Evolutionary conservation across 2,329 filamentous ascomycete species (phyloP), one percentile per base, ranked within the genome.

Genomic region (Thyridium curvatum): DNA sequence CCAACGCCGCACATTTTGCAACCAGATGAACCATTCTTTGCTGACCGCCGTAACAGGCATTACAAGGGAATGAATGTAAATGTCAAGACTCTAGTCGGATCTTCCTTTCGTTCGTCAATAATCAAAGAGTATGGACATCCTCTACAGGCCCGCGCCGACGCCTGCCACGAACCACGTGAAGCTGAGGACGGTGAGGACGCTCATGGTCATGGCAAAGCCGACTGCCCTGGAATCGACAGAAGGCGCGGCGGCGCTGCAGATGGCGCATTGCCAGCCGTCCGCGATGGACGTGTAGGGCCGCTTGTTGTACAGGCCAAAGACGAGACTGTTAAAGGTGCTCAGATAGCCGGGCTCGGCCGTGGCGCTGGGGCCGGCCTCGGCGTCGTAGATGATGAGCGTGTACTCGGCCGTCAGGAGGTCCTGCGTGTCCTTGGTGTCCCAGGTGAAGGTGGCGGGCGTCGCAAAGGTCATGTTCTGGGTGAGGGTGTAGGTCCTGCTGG

Each of bases 101-200:
- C 21, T 26, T 26, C 21, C 21, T 26, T 26, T 10, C 21, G 21
- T 26, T 26, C 21, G 7, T 32, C 18, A 18, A 10, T 18, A 18
- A 41, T 41, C 4, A 21, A 35, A 35, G 15, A 38, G 41, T 37
- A 14, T 8, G 33, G 21, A 31, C 13, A 28, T 38, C 30, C 21
- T 26, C 10, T 42, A 59, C 17, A 54, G 17, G 21, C 49, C 41
- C 12, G 47, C 41, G 12, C 48, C 50, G 36, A 76, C 52, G 3
- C 77, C 76, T 17, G 65, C 65, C 30, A 80, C 74, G 48, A 82
- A 82, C 77, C 77, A 82, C 21, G 77, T 80, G 47, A 82, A 82
- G 53, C 72, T 77, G 21, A 75, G 46, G 4, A 82, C 61, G 2
- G 77, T 81, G 32, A 78, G 53, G 26, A 72, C 35, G 48, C 70